Percentiles rank a stretch among this genome's conserved stretches.
These are phyloP conservation scores for Macadamia tetraphylla DNA, from an alignment of 164 flowering plant species.

Conservation along the genomic window DNA sequence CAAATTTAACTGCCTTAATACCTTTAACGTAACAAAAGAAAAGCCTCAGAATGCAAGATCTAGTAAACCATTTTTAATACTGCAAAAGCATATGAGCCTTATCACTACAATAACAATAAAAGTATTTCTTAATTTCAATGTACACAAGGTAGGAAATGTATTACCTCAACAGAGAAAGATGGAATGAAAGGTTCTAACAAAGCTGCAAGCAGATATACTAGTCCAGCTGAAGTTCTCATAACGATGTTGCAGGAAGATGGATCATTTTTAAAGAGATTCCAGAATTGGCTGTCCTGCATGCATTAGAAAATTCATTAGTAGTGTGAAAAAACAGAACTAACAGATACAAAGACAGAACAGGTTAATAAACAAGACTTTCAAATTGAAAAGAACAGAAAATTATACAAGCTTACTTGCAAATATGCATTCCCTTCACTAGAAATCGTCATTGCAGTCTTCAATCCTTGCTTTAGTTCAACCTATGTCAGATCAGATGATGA, in stretches of 20 bases:
- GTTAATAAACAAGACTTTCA: not conserved
- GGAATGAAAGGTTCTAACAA: slow-evolving; percentile 96
- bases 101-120: not conserved
- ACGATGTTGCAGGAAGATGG: slow-evolving; percentile 61
- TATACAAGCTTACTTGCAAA: slow-evolving; percentile 58
- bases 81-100: not conserved
- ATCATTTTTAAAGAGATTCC: slow-evolving; percentile 91
- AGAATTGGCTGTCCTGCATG: slow-evolving; percentile 77
- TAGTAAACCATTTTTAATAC: not conserved
- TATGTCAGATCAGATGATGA: slow-evolving; percentile 18
- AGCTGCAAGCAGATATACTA: slow-evolving; percentile 81
- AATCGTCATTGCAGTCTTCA: slow-evolving; percentile 82
- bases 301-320: not conserved
- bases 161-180: slow-evolving; percentile 80
- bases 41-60: not conserved
- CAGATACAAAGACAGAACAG: not conserved
- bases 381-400: not conserved
- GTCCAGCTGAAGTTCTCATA: slow-evolving; percentile 75
- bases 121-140: not conserved
- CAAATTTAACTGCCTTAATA: slow-evolving; percentile 80
- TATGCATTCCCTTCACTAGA: slow-evolving; percentile 92
- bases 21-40: slow-evolving; percentile 32
- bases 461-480: slow-evolving; percentile 95
- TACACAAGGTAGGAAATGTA: not conserved
- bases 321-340: not conserved